Conservation (phyloP, 2,329 filamentous ascomycete genomes). For the Monosporascus cannonballus region DNA sequence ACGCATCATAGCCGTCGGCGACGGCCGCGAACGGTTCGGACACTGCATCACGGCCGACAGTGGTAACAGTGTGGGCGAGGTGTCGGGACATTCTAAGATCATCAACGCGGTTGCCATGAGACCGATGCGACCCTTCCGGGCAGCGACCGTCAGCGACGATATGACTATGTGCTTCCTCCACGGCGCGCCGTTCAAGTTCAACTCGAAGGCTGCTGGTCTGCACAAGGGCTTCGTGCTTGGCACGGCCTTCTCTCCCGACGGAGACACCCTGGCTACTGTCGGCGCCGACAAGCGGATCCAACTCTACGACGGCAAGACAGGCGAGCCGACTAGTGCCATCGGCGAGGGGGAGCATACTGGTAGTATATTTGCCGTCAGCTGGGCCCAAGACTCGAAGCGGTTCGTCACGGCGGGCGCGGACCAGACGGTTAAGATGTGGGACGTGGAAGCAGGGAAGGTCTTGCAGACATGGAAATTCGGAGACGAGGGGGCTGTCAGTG, state of each 20-base stretch:
- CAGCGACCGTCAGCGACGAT: slow-evolving; percentile 88
- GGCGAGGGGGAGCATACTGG: slow-evolving; percentile 83
- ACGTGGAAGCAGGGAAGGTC: slow-evolving; percentile 70
- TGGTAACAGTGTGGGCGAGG: slow-evolving; percentile 92
- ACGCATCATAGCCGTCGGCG: slow-evolving; percentile 90
- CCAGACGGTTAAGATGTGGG: slow-evolving; percentile 93
- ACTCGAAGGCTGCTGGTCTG: slow-evolving; percentile 68
- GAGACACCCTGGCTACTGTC: slow-evolving; percentile 73
- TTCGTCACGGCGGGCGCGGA: slow-evolving; percentile 92
- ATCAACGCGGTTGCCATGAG: slow-evolving; percentile 90
- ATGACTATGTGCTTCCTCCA: slow-evolving; percentile 87
- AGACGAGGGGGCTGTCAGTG: slow-evolving; percentile 61
- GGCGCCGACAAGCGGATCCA: slow-evolving; percentile 91
- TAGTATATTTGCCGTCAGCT: slow-evolving; percentile 87
- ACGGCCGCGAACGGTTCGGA: slow-evolving; percentile 88
- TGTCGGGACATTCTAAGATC: slow-evolving; percentile 82
- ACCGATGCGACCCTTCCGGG: slow-evolving; percentile 82
- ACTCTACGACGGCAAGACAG: slow-evolving; percentile 94
- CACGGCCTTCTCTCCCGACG: slow-evolving; percentile 85
- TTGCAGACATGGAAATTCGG: slow-evolving; percentile 83
- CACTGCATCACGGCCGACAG: slow-evolving; percentile 93
- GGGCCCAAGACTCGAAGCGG: slow-evolving; percentile 78
- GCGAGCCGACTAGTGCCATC: slow-evolving; percentile 71
- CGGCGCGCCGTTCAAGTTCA: slow-evolving; percentile 93
- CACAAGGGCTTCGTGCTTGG: slow-evolving; percentile 89